Base-by-base conservation (phyloP, 2,329 filamentous ascomycete species). In the Fusarium stilboides region DNA sequence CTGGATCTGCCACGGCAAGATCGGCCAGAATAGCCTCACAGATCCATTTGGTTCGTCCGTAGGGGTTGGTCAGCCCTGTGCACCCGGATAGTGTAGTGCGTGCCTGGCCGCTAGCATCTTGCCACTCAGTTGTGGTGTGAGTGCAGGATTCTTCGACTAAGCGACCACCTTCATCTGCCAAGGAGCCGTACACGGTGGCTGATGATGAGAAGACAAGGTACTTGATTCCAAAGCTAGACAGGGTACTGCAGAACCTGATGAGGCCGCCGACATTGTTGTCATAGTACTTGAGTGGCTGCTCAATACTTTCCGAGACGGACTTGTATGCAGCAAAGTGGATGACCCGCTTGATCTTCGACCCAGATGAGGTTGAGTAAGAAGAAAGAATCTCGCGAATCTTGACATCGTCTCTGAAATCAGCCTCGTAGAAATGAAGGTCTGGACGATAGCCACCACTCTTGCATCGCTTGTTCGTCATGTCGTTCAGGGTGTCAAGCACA, bases 321-420 rank as follows among this genome's bases (percentile, higher is more conserved):
- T 91, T 91, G 81, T 87, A 87, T 2, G 89, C 89, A 15, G 89
- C 89, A 69, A 91, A 91, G 73, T 92, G 89, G 59, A 92, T 90
- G n/a, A 91, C 88, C 1, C 88, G 40, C 19, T 59, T 59, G 17
- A 57, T 57, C 28, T 17, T 9, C 1, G 57, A 40, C 0, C 51
- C 51, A 14, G 12, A 26, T 0, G 0, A 5, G 9, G 26, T 40
- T 2, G 50, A 37, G 3, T 58, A 58, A 31, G 22, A 42, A 10
- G 51, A 6, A 3, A 59, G 2, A 13, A 59, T 47, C 0, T 57
- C 57, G 17, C 44, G 40, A 1, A 59, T 34, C 12, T 57, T 59
- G 1, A 28, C 12, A 15, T 57, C 15, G 15, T 59, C 52, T 9
- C 57, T 14, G 28, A 59, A 59, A 5, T 59, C 57, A 5, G 57